Evolutionary conservation across 148 eudicot genomes (phyloP), one percentile per base, ranked within the genome.

Genomic region (Vaccinium darrowii): DNA sequence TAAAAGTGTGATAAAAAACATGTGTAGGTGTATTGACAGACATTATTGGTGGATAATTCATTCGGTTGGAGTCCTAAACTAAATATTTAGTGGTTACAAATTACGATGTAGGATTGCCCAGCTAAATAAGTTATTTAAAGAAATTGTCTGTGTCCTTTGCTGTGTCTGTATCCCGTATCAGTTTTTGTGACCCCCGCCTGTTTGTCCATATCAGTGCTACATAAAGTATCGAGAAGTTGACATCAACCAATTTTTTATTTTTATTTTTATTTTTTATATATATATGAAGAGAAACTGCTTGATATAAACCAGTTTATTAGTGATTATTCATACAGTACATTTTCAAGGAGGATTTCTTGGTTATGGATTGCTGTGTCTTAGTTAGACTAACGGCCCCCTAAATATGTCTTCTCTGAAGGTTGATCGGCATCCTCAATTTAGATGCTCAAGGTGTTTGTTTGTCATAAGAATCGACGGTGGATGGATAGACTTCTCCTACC

Each of bases 401-500:
- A 49, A 47, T 30, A 33, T 14, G 15, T 67, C 47, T 36, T 53
- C 85, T 10, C 36, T 86, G 88, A 81, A 95, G 98, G 98, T 95
- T 87, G 98, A 93, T 88, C 92, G 98, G 53, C 98, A 95, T 91
- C 98, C 98, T 15, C 96, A 91, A 62, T 95, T 91, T 87, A 88
- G 84, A 89, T 79, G 87, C 23, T 92, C 98, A 51, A 94, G 98
- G 84, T 95, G 98, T 89, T 90, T 96, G 75, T 96, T 93, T 90
- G 98, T 94, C 49, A 92, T 96, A 21, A 89, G 98, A 91, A 89
- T 88, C 0, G 98, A 94, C 62, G 98, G 98, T 83, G 93, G 84
- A 86, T 94, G 98, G 98, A 93, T 96, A 33, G 98, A 96, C 86
- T 96, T 96, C 89, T 96, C 98, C 51, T 96, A 96, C 91, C 96